Evolutionary conservation across 148 eudicot species (phyloP).

Genomic region (Rhododendron simsii): DNA sequence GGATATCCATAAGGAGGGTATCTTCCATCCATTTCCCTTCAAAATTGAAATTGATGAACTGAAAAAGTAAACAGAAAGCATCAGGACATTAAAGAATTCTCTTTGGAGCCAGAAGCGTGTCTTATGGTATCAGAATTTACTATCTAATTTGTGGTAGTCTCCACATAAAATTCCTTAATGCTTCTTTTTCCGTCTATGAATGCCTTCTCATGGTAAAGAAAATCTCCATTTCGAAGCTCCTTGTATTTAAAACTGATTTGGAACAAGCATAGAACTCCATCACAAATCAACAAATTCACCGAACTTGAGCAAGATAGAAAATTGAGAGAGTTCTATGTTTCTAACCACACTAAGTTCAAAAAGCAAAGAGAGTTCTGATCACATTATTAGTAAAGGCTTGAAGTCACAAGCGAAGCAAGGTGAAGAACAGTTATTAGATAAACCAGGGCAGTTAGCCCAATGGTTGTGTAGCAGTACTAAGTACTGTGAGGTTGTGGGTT

Average conservation of each 20-base stretch:
- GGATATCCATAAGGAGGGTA: slow-evolving; percentile 29
- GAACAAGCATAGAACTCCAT: not conserved
- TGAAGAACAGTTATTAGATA: not conserved
- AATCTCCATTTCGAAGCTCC: not conserved
- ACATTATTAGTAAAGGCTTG: not conserved
- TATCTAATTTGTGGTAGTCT: not conserved
- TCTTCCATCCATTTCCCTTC: slow-evolving; percentile 32
- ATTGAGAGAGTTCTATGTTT: not conserved
- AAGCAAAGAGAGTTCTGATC: not conserved
- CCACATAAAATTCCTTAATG: not conserved
- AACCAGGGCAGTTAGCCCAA: not conserved
- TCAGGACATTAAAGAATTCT: not conserved
- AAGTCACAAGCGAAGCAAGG: not conserved
- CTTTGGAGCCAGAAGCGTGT: not conserved
- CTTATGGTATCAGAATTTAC: not conserved
- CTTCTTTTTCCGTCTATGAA: not conserved
- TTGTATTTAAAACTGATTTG: not conserved
- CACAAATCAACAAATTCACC: not conserved
- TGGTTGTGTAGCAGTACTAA: not conserved
- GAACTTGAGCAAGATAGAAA: not conserved
- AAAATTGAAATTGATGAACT: slow-evolving; percentile 15
- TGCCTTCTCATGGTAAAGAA: not conserved
- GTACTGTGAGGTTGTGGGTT: not conserved
- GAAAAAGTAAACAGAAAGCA: not conserved
- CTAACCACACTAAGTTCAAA: not conserved